Conservation (phyloP, 1,284 basidiomycete genomes). For the Ganoderma multipileum region DNA sequence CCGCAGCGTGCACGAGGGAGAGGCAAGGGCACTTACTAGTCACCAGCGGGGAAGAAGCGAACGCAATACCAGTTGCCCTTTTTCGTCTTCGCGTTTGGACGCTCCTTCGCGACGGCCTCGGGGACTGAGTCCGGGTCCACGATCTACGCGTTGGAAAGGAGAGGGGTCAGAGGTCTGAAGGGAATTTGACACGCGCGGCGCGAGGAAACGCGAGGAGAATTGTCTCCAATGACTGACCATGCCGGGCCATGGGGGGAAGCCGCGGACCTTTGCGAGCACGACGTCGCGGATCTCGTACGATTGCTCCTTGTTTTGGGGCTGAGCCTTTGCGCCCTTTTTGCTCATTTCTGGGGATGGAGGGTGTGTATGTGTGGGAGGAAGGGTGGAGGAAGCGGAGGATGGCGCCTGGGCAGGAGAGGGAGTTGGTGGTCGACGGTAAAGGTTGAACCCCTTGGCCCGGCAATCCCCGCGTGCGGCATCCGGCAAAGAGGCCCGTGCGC, state of each 20-base stretch:
- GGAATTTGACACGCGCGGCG: constrained; percentile 9
- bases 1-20: constrained; percentile 16
- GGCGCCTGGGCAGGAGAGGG: constrained; percentile 25
- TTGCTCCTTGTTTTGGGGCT: constrained; percentile 46
- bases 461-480: constrained; percentile 34
- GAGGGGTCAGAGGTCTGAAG: constrained; percentile 15
- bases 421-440: constrained; percentile 38
- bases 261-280: constrained; percentile 92
- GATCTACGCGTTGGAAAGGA: constrained; percentile 55
- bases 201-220: constrained; percentile 26
- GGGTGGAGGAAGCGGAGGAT: constrained; percentile 12
- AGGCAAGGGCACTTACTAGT: constrained; percentile 73
- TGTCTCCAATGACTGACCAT: constrained; percentile 64
- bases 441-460: constrained; percentile 35
- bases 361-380: constrained; percentile 21
- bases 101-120: constrained; percentile 66
- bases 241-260: constrained; percentile 93
- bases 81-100: constrained; percentile 63
- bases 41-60: constrained; percentile 89
- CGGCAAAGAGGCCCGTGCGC: constrained; percentile 36
- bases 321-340: constrained; percentile 60
- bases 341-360: constrained; percentile 48
- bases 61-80: constrained; percentile 81
- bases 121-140: constrained; percentile 76
- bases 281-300: constrained; percentile 75